A percentile compares a stretch with the other conserved stretches of the same genome.
Conservation (phyloP, 306 rosid species). For the Trifolium fragiferum region DNA sequence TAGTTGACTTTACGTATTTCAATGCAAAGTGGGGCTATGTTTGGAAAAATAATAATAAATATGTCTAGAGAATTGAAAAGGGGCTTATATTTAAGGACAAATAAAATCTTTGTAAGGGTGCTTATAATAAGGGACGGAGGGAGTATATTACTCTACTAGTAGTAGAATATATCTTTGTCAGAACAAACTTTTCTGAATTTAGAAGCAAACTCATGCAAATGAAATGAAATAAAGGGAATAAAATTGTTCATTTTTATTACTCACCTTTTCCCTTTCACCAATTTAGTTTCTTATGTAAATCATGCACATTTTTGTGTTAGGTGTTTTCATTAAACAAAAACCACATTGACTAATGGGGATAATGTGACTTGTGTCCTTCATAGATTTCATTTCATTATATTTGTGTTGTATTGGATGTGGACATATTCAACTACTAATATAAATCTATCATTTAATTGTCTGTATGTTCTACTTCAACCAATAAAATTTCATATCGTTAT, state of each 20-base stretch:
- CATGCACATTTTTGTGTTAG: slow-evolving; percentile 7
- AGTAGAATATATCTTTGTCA: slow-evolving; percentile 42
- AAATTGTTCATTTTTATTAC: slow-evolving; percentile 2
- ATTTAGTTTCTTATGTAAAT: slow-evolving; percentile 18
- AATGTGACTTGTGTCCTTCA: background rate
- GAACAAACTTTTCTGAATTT: slow-evolving; percentile 39
- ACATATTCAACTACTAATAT: background rate
- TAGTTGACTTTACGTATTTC: too few relatives aligned
- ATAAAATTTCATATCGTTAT: too few relatives aligned
- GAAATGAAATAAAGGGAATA: slow-evolving; percentile 38
- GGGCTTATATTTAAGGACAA: too few relatives aligned
- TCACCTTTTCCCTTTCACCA: slow-evolving; percentile 40
- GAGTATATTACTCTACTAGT: background rate
- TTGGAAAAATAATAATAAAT: too few relatives aligned
- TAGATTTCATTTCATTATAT: too few relatives aligned
- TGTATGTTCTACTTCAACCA: background rate
- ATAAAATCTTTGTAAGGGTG: too few relatives aligned
- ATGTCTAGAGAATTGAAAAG: too few relatives aligned
- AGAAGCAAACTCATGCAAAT: slow-evolving; percentile 5
- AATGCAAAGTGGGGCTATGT: too few relatives aligned
- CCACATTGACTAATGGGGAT: background rate
- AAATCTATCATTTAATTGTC: background rate
- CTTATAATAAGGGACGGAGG: too few relatives aligned
- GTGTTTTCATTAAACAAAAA: slow-evolving; percentile 25
- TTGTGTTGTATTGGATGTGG: background rate